Conservation (phyloP, 2,329 filamentous ascomycete genomes). For the Hymenoscyphus albidus region DNA sequence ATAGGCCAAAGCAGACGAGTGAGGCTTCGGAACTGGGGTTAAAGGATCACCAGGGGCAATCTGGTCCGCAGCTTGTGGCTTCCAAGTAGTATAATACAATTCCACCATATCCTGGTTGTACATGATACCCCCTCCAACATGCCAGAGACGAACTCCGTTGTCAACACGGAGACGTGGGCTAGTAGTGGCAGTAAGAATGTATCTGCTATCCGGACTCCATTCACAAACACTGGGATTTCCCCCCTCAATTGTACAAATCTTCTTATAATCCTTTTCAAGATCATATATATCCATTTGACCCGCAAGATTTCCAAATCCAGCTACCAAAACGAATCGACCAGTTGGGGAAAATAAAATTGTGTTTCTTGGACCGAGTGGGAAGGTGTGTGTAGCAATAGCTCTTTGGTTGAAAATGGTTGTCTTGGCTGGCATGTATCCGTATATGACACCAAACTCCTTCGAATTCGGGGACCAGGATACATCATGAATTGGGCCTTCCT, state of each 20-base stretch:
- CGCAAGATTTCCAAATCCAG: slow-evolving; percentile 94
- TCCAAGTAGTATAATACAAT: slow-evolving; percentile 87
- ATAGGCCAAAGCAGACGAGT: slow-evolving; percentile 77
- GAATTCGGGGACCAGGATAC: slow-evolving; percentile 98
- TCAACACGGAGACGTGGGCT: slow-evolving; percentile 93
- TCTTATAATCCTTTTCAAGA: slow-evolving; percentile 86
- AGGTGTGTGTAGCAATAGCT: slow-evolving; percentile 76
- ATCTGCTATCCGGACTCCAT: slow-evolving; percentile 94
- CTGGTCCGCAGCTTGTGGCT: slow-evolving; percentile 63
- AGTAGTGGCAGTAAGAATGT: slow-evolving; percentile 96
- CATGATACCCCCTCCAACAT: slow-evolving; percentile 82
- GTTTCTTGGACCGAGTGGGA: slow-evolving; percentile 85
- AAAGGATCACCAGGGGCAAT: slow-evolving; percentile 67
- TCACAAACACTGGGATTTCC: slow-evolving; percentile 94
- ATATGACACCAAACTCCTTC: slow-evolving; percentile 95
- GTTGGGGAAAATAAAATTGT: slow-evolving; percentile 93
- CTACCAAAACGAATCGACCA: slow-evolving; percentile 87
- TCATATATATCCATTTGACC: slow-evolving; percentile 98
- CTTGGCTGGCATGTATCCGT: slow-evolving; percentile 99
- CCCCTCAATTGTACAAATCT: slow-evolving; percentile 90
- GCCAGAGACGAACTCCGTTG: slow-evolving; percentile 94
- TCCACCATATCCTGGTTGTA: slow-evolving; percentile 95
- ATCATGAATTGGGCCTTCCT: slow-evolving; percentile 96
- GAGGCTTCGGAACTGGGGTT: slow-evolving; percentile 68
- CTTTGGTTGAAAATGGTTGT: slow-evolving; percentile 95